A percentile compares a stretch with the other conserved stretches of the same genome.
These are phyloP conservation scores for Betula pendula DNA, from an alignment of 306 rosid species.

Conservation along the genomic window DNA sequence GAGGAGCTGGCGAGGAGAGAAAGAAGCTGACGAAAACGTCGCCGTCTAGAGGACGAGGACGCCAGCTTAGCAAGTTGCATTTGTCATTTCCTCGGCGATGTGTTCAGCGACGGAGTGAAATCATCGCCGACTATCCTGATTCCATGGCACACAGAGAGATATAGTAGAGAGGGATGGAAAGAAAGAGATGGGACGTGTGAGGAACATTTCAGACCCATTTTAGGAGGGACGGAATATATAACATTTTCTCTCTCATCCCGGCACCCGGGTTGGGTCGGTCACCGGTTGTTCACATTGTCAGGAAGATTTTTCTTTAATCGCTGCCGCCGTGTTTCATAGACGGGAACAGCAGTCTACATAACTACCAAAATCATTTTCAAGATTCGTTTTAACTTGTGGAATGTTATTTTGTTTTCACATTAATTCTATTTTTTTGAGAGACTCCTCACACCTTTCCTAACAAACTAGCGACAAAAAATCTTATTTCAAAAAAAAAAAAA, in stretches of 20 bases:
- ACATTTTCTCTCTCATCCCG: conserved; percentile 48
- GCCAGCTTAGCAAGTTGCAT: conserved; percentile 27
- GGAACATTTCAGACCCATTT: conserved; percentile 56
- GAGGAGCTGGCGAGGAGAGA: conserved; percentile 16
- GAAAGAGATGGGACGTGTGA: conserved; percentile 44
- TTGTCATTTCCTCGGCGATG: conserved; percentile 23
- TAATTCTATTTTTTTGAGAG: no score
- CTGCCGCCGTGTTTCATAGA: conserved; percentile 34
- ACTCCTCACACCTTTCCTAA: no score
- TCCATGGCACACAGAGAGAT: conserved; percentile 21
- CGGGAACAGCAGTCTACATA: conserved; percentile 49
- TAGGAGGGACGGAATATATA: conserved; percentile 59
- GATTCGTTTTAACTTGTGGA: background rate
- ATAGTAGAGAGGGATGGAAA: conserved; percentile 27
- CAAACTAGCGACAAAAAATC: no score
- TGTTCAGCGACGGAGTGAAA: conserved; percentile 30
- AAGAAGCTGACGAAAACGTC: conserved; percentile 15
- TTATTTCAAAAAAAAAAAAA: no score
- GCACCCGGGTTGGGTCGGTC: conserved; percentile 59
- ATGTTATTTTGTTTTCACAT: no score
- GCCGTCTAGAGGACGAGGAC: conserved; percentile 14
- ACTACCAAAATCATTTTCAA: background rate
- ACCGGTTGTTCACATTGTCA: conserved; percentile 47
- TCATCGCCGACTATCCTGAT: conserved; percentile 42
- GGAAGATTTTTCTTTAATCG: conserved; percentile 23